phyloP scores from a whole-genome alignment of 2,329 filamentous ascomycete species.

The Cytospora leucostoma region DNA sequence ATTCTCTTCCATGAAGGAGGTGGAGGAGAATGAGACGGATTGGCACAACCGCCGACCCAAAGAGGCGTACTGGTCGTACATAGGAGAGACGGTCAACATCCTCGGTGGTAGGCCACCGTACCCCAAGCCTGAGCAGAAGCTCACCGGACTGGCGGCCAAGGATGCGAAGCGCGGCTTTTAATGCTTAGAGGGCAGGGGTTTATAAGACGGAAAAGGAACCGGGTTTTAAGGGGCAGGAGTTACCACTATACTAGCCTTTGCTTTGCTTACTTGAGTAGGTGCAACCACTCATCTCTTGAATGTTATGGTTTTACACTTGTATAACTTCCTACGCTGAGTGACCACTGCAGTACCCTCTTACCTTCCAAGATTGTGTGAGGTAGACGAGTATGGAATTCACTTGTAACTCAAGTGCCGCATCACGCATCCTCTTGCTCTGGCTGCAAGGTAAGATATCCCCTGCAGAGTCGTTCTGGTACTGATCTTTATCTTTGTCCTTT shows the following conservation, averaged over 20 bases:
- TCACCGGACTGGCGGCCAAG: constrained; percentile 58
- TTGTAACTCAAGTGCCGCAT: no score
- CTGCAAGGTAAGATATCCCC: no score
- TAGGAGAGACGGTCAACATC: constrained; percentile 82
- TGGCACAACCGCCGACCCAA: constrained; percentile 88
- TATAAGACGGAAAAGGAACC: constrained; percentile 6
- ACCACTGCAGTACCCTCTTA: background rate
- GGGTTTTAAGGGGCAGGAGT: constrained; percentile 18
- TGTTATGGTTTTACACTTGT: constrained; percentile 13
- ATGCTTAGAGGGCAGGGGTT: background rate
- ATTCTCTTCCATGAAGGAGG: constrained; percentile 77
- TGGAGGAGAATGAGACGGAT: constrained; percentile 86
- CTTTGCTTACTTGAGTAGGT: constrained; percentile 14
- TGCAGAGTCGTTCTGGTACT: no score
- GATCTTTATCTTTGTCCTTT: background rate
- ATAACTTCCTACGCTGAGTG: background rate
- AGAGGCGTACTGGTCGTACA: constrained; percentile 78
- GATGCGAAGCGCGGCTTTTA: constrained; percentile 59
- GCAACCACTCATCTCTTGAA: background rate
- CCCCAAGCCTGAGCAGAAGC: constrained; percentile 48
- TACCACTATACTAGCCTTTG: constrained; percentile 4
- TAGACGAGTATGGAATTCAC: no score
- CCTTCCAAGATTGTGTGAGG: no score
- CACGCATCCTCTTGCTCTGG: background rate
- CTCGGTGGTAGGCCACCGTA: constrained; percentile 71